Percentiles rank a stretch among this genome's conserved stretches.
These are phyloP conservation scores for Metroxylon sagu DNA, from an alignment of 176 grass and related monocot species.

Conservation along the genomic window DNA sequence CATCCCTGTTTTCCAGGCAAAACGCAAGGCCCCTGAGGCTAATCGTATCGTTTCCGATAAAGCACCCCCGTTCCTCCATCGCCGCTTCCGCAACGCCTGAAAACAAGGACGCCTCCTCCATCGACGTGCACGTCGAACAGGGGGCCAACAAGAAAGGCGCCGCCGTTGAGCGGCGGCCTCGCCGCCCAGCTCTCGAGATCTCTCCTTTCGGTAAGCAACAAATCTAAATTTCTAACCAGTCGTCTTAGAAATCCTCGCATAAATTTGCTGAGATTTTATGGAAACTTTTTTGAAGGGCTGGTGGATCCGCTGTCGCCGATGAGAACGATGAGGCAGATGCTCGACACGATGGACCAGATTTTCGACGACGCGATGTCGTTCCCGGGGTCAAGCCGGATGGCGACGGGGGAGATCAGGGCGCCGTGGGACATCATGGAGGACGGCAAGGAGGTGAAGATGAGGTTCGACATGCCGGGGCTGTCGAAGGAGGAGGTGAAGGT, in stretches of 20 bases:
- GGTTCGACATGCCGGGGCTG: slow-evolving; percentile 71
- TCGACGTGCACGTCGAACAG: slow-evolving; percentile 43
- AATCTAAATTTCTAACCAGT: neutral
- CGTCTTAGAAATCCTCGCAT: no score
- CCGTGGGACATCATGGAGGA: slow-evolving; percentile 67
- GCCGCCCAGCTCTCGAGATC: slow-evolving; percentile 26
- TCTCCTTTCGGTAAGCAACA: slow-evolving; percentile 47
- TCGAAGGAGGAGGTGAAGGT: slow-evolving; percentile 70
- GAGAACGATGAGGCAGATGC: slow-evolving; percentile 82
- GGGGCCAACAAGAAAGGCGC: slow-evolving; percentile 18
- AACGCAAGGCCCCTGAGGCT: no score
- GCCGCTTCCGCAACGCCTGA: slow-evolving; percentile 38
- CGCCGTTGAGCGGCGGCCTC: slow-evolving; percentile 35
- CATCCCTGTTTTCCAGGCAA: no score
- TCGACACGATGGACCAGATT: slow-evolving; percentile 73
- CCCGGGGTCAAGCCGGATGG: slow-evolving; percentile 15
- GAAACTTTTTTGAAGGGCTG: slow-evolving; percentile 20
- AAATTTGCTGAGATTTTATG: no score
- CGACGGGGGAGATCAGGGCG: slow-evolving; percentile 22
- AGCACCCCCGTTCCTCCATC: slow-evolving; percentile 20
- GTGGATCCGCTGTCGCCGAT: slow-evolving; percentile 68
- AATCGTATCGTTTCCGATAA: no score
- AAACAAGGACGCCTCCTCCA: slow-evolving; percentile 42
- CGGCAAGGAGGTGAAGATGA: slow-evolving; percentile 67
- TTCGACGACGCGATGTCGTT: slow-evolving; percentile 60